Evolutionary conservation across 2,329 filamentous ascomycete species (phyloP), one percentile per base, ranked within the genome.

Genomic region (Arthroderma uncinatum): DNA sequence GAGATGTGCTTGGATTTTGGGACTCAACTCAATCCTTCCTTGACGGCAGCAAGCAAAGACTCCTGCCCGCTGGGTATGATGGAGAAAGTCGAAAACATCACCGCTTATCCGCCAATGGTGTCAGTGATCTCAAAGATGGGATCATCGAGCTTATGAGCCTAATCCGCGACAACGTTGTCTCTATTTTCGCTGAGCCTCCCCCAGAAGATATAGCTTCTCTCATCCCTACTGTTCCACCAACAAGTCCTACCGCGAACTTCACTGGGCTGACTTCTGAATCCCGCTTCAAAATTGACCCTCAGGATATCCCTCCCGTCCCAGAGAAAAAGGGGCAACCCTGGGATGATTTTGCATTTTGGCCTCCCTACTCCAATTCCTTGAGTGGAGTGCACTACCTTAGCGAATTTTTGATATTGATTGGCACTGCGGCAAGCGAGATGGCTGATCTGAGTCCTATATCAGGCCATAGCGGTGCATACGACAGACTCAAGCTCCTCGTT

Each of bases 321-420:
- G 88, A 89, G 0, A 87, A 80, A 63, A 82, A 81, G 47, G 92
- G 91, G 4, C 89, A 95, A 64, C 76, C 85, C 0, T 97, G 90
- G 89, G 93, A 97, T 67, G 86, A 92, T 73, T 83, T 93, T 70
- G 92, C 91, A 0, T 98, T 97, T 71, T 97, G 92, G 91, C 91
- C 92, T 2, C 93, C 92, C 0, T 86, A 87, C 73, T 87, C 90
- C 1, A 97, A 96, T 67, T 91, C 91, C 0, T 76, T 97, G 23
- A 94, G 90, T 58, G 92, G 88, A n/a, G 88, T 92, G 1, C 83
- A 95, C 69, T 96, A 95, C 66, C 79, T 98, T 4, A 84, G 87
- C 54, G 89, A 87, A 68, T 85, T 93, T 68, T 76, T 97, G 21
- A 78, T 84, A 0, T 76, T 96, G 2, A 82, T 98, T 2, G 90